A percentile compares a stretch with the other conserved stretches of the same genome.
phyloP scores from a whole-genome alignment of 2,329 filamentous ascomycete genomes.

The Magnaporthiopsis poae region DNA sequence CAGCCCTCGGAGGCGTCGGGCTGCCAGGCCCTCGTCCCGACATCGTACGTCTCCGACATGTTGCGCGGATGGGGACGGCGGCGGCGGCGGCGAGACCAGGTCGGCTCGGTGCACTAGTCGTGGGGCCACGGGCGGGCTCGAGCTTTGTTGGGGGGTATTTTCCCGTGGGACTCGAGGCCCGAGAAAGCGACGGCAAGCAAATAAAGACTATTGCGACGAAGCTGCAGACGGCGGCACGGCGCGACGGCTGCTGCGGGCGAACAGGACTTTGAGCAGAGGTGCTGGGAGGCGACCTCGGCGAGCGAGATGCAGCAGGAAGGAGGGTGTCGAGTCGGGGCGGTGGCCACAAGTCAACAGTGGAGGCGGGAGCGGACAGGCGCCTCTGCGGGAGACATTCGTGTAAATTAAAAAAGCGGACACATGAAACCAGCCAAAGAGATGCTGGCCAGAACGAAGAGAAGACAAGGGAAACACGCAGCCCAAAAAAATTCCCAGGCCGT shows the following conservation, averaged over 20 bases:
- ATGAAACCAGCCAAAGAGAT: constrained; percentile 1
- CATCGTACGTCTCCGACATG: constrained; percentile 92
- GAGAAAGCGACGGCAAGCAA: not conserved
- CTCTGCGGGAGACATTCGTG: constrained; percentile 13
- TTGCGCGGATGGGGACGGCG: constrained; percentile 20
- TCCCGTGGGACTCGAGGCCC: not conserved
- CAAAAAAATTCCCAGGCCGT: constrained; percentile 2
- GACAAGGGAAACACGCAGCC: constrained; percentile 2
- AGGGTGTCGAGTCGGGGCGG: not conserved
- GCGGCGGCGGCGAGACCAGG: not conserved
- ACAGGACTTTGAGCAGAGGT: not conserved
- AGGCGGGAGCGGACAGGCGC: constrained; percentile 11
- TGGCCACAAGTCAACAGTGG: constrained; percentile 7
- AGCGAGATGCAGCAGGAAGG: not conserved
- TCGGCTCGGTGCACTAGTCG: constrained; percentile 1
- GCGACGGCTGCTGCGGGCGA: not conserved
- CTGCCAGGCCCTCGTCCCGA: constrained; percentile 97
- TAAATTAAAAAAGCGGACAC: constrained; percentile 11
- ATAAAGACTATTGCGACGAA: not conserved
- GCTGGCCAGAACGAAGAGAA: constrained; percentile 4
- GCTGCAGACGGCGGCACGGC: not conserved
- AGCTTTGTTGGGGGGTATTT: not conserved
- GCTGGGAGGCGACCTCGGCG: not conserved
- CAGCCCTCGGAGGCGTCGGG: constrained; percentile 91
- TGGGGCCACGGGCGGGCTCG: not conserved